Conservation (phyloP, 495 filamentous ascomycete genomes). For the Amphirosellinia nigrospora region DNA sequence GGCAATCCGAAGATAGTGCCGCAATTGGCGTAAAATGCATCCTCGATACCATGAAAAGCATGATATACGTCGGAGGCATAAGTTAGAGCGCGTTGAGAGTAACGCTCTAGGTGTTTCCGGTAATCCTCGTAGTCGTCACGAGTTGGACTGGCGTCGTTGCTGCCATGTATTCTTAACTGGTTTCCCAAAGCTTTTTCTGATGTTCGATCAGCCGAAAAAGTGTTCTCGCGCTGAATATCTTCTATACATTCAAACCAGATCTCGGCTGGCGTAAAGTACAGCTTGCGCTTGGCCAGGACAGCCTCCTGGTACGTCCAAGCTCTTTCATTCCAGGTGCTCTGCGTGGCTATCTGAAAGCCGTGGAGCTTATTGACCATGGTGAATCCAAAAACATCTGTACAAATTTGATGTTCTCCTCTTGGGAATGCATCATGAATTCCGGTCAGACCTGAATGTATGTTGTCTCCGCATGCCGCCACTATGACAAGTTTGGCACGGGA, state of each 20-base stretch:
- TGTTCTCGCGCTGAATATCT: neutral
- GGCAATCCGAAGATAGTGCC: neutral
- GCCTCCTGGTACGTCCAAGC: conserved; percentile 46
- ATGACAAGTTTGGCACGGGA: conserved; percentile 31
- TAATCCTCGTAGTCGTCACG: neutral
- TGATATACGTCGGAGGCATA: neutral
- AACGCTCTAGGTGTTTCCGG: neutral
- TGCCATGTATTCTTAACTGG: neutral
- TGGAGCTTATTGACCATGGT: neutral
- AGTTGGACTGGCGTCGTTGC: neutral
- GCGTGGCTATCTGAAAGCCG: neutral
- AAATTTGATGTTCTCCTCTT: neutral
- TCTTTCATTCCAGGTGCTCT: conserved; percentile 42
- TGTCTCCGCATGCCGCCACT: conserved; percentile 19
- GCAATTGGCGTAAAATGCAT: neutral
- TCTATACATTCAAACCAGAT: conserved; percentile 7
- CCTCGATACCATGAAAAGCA: neutral
- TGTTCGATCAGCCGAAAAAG: neutral
- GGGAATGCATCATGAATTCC: neutral
- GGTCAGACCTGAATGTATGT: conserved; percentile 5
- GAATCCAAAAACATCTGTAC: neutral
- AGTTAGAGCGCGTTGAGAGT: neutral
- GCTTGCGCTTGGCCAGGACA: conserved; percentile 3
- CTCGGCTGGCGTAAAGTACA: conserved; percentile 7
- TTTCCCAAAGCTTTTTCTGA: neutral